Evolutionary conservation across 2,329 filamentous ascomycete species (phyloP).

Genomic region (Fusarium falciforme): DNA sequence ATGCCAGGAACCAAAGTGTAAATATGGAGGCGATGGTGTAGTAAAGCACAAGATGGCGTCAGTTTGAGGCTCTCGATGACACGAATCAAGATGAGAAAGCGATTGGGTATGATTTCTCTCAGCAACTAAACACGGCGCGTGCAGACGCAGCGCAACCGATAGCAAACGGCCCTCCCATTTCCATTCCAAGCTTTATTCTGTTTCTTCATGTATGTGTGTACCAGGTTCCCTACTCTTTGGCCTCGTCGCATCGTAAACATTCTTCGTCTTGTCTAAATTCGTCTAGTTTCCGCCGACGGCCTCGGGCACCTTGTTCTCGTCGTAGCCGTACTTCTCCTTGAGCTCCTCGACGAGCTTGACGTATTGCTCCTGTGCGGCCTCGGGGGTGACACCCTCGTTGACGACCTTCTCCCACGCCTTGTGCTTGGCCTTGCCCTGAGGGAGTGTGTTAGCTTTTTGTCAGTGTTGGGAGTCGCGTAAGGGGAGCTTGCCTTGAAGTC

Average conservation of each 20-base stretch:
- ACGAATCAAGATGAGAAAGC: slow-evolving; percentile 15
- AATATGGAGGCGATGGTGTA: not conserved
- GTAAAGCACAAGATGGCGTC: not conserved
- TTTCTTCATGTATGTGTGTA: slow-evolving; percentile 5
- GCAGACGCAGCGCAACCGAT: slow-evolving; percentile 14
- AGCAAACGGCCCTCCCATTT: slow-evolving; percentile 10
- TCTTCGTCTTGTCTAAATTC: not conserved
- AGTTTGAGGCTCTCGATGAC: not conserved
- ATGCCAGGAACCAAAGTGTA: not conserved
- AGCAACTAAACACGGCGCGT: slow-evolving; percentile 19
- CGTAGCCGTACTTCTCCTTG: slow-evolving; percentile 76
- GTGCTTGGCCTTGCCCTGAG: slow-evolving; percentile 83
- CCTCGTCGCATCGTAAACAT: slow-evolving; percentile 14
- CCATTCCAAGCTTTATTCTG: slow-evolving; percentile 21
- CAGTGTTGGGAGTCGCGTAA: not conserved
- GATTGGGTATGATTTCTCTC: slow-evolving; percentile 37
- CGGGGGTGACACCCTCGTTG: slow-evolving; percentile 70
- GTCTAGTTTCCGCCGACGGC: slow-evolving; percentile 54
- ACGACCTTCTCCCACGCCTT: slow-evolving; percentile 79
- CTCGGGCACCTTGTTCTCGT: slow-evolving; percentile 73
- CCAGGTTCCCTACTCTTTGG: slow-evolving; percentile 25
- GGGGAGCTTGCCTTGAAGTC: slow-evolving; percentile 69
- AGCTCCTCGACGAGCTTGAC: slow-evolving; percentile 77
- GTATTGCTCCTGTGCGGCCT: slow-evolving; percentile 81
- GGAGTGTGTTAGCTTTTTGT: slow-evolving; percentile 16